phyloP scores from a whole-genome alignment of 768 basidiomycete genomes.

The Termitomyces sp. region DNA sequence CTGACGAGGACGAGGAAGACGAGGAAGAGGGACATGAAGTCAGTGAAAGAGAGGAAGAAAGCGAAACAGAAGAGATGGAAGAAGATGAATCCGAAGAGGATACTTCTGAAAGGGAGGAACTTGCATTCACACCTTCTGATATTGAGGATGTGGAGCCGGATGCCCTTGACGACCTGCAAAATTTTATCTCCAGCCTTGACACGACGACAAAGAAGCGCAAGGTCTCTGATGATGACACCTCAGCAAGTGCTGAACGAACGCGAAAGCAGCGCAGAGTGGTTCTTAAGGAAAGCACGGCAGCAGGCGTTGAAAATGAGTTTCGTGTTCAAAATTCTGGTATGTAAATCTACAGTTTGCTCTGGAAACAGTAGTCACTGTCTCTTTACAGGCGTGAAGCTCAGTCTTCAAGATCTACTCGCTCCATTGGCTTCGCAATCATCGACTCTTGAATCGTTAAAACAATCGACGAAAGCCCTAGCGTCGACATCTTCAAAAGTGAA shows the following conservation, averaged over 20 bases:
- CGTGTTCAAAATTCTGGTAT: constrained; percentile 46
- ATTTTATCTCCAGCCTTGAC: constrained; percentile 66
- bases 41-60: constrained; percentile 17
- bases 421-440: constrained; percentile 60
- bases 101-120: constrained; percentile 38
- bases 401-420: constrained; percentile 69
- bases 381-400: constrained; percentile 46
- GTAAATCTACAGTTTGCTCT: background rate
- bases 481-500: constrained; percentile 47
- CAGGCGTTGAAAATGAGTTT: constrained; percentile 81
- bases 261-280: constrained; percentile 52
- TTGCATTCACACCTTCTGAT: constrained; percentile 41
- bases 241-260: constrained; percentile 19
- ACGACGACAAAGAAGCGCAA: constrained; percentile 65
- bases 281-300: constrained; percentile 68
- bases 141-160: constrained; percentile 44
- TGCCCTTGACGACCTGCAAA: constrained; percentile 64
- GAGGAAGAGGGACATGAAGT: background rate
- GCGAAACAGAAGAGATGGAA: constrained; percentile 29
- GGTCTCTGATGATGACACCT: constrained; percentile 29
- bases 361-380: background rate
- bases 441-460: constrained; percentile 60
- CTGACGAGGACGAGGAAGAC: constrained; percentile 7
- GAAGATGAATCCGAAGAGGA: constrained; percentile 28
- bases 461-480: constrained; percentile 59